These are phyloP conservation scores for Ichthyophthirius multifiliis DNA, from an alignment of 169 alveolate genomes.

Conservation along the genomic window DNA sequence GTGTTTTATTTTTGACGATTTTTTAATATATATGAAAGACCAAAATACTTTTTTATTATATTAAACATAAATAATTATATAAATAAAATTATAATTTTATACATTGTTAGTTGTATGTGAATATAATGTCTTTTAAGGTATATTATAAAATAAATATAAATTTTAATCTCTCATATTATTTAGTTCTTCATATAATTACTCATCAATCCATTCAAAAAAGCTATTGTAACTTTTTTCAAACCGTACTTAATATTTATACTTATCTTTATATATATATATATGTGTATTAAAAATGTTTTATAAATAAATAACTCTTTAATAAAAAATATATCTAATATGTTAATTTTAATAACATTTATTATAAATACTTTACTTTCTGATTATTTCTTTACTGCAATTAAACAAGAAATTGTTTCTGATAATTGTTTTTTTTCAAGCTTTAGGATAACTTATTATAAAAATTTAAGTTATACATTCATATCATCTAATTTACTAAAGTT, in stretches of 20 bases:
- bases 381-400: too few relatives aligned
- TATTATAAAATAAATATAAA: background rate
- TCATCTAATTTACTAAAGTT: background rate
- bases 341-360: too few relatives aligned
- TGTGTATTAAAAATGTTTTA: too few relatives aligned
- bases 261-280: background rate
- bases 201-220: background rate
- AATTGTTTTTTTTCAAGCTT: background rate
- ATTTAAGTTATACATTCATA: background rate
- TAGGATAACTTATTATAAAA: background rate
- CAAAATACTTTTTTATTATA: background rate
- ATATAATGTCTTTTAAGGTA: slow-evolving; percentile 18
- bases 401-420: background rate
- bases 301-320: too few relatives aligned
- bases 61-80: background rate
- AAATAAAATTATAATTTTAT: too few relatives aligned
- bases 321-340: too few relatives aligned
- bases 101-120: slow-evolving; percentile 9
- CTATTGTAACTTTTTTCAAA: background rate
- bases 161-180: background rate
- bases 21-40: background rate
- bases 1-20: background rate
- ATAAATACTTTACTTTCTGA: too few relatives aligned
- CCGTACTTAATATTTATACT: background rate
- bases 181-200: background rate